These are phyloP conservation scores for Stramenopiles sp. DNA, from an alignment of 352 stramenopile genomes.

Conservation along the genomic window DNA sequence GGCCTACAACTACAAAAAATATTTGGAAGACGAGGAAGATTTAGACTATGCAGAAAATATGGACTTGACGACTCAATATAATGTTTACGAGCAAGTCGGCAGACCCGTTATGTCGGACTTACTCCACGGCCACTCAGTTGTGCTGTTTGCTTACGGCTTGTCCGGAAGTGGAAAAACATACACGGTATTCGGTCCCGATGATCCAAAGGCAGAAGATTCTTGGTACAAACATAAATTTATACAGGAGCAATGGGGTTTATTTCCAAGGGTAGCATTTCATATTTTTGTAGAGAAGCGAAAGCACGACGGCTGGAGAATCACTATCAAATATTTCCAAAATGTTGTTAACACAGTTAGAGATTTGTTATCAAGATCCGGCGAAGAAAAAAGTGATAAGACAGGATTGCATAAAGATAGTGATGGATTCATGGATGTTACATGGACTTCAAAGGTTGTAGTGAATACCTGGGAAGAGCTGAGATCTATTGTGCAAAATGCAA, in stretches of 20 bases:
- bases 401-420: conserved; percentile 76
- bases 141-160: conserved; percentile 74
- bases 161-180: conserved; percentile 74
- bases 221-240: conserved; percentile 75
- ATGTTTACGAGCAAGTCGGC: conserved; percentile 59
- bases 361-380: conserved; percentile 66
- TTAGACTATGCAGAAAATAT: conserved; percentile 42
- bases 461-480: conserved; percentile 78
- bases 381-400: conserved; percentile 78
- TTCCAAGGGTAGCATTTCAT: conserved; percentile 68
- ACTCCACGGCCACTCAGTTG: conserved; percentile 60
- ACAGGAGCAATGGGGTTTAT: conserved; percentile 55
- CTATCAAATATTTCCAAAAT: conserved; percentile 91
- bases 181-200: conserved; percentile 73
- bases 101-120: conserved; percentile 72
- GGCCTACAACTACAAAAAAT: conserved; percentile 65
- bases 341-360: conserved; percentile 79
- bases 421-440: conserved; percentile 82
- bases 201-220: conserved; percentile 66
- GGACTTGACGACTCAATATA: conserved; percentile 61
- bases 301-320: conserved; percentile 86
- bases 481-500: conserved; percentile 62
- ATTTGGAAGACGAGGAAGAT: conserved; percentile 42
- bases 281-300: conserved; percentile 74
- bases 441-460: conserved; percentile 66